phyloP scores from a whole-genome alignment of 345 rosid genomes.

The Boechera stricta region DNA sequence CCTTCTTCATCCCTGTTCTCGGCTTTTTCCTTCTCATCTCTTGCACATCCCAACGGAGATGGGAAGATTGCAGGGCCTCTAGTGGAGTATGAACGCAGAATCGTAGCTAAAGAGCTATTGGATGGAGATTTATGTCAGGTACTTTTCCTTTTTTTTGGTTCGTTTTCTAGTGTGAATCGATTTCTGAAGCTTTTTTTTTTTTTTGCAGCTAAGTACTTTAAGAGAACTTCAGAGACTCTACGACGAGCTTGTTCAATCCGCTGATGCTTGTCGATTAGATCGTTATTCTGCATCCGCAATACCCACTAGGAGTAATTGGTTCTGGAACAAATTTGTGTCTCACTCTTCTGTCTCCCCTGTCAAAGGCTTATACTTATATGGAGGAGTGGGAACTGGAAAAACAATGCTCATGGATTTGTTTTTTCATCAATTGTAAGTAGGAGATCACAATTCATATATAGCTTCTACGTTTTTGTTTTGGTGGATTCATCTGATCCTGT shows the following conservation, averaged over 20 bases:
- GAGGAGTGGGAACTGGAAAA: constrained; percentile 98
- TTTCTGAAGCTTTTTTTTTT: constrained; percentile 2
- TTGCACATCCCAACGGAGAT: constrained; percentile 45
- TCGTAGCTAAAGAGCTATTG: constrained; percentile 70
- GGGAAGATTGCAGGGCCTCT: constrained; percentile 68
- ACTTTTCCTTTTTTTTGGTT: not conserved
- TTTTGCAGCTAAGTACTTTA: constrained; percentile 73
- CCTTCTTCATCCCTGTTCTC: not conserved
- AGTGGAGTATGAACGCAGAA: constrained; percentile 80
- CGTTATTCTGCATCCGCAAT: constrained; percentile 81
- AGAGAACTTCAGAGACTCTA: constrained; percentile 90
- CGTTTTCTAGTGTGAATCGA: not conserved
- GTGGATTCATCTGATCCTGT: constrained; percentile 28
- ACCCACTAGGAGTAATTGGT: constrained; percentile 83
- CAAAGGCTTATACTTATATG: constrained; percentile 89
- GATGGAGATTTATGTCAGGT: constrained; percentile 95
- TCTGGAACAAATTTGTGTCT: constrained; percentile 87
- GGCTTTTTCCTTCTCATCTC: constrained; percentile 1
- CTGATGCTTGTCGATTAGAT: constrained; percentile 84
- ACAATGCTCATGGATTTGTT: constrained; percentile 99
- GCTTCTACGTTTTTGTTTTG: not conserved
- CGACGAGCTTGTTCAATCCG: constrained; percentile 78
- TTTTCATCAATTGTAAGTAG: constrained; percentile 77
- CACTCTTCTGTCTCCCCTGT: constrained; percentile 77
- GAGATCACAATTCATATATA: not conserved